Evolutionary conservation across 106 monocot genomes (phyloP), one percentile per base, ranked within the genome.

Genomic region (Dendrobium nobile): DNA sequence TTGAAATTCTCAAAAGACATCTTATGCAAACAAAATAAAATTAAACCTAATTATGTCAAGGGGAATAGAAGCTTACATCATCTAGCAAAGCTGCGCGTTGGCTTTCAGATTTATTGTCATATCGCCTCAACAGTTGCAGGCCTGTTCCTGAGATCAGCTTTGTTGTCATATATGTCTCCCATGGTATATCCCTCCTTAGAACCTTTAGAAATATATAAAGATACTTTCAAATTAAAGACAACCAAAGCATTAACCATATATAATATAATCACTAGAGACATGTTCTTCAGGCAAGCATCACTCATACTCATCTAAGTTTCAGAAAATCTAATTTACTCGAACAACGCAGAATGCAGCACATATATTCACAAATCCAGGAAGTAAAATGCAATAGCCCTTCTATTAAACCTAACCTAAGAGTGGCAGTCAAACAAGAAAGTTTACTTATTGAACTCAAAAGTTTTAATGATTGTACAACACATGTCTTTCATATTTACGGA

Each of bases 141-240:
- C 85, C 78, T 75, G 90, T 92, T 85, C 89, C 92, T 33, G 86
- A 87, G 54, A 95, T 91, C 43, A 98, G 88, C 91, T 98, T 98
- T 16, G 91, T 84, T 79, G 91, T 83, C 95, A 95, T 88, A 82
- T 98, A 98, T 44, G 89, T 85, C 78, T 98, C 98, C 98, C 98
- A 98, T 88, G 98, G 98, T 80, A 95, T 98, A 77, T 95, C 98
- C 80, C 86, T 87, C 79, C 86, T 88, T 43, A 98, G 89, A 84
- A 98, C 92, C 98, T 98, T 24, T 10, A 48, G 18, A 76, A n/a
- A 47, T 76, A 48, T 47, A 27, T 28, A 8, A 26, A 72, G 2
- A 72, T 74, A 26, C 17, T 20, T 26, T 48, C 18, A 45, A 51
- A 76, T 47, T 24, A 76, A 74, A 42, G 18, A 26, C 26, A 76